phyloP scores from a whole-genome alignment of 2,329 filamentous ascomycete genomes.

The Teratosphaeriaceae sp. region DNA sequence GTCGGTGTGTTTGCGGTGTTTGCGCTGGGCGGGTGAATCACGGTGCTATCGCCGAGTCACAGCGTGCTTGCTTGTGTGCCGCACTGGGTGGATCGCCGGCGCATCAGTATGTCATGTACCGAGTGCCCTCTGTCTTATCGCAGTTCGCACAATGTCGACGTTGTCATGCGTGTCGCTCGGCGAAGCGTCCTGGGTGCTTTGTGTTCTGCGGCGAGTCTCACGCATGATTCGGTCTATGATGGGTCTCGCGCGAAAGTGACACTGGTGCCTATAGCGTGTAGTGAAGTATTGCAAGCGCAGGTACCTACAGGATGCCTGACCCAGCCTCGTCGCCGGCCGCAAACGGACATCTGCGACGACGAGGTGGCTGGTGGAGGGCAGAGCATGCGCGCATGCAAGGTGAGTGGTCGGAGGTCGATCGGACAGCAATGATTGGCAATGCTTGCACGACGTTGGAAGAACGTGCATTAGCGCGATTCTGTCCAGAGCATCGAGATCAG shows the following conservation, averaged over 20 bases:
- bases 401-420: neutral
- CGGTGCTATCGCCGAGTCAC: too few species aligned
- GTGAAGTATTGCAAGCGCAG: conserved; percentile 4
- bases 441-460: too few species aligned
- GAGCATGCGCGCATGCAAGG: conserved; percentile 1
- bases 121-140: conserved; percentile 1
- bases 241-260: conserved; percentile 14
- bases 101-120: neutral
- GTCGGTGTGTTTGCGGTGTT: neutral
- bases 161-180: conserved; percentile 11
- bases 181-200: neutral
- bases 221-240: conserved; percentile 7
- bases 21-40: too few species aligned
- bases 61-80: too few species aligned
- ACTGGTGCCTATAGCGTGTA: conserved; percentile 11
- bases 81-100: too few species aligned
- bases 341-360: neutral
- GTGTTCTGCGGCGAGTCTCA: neutral
- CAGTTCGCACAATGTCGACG: neutral
- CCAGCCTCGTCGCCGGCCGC: neutral
- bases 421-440: too few species aligned
- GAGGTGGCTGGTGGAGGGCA: conserved; percentile 3
- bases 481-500: too few species aligned
- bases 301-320: neutral
- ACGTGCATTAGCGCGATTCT: too few species aligned